phyloP scores from a whole-genome alignment of 2,329 filamentous ascomycete genomes.

The Cladosporium colombiae region DNA sequence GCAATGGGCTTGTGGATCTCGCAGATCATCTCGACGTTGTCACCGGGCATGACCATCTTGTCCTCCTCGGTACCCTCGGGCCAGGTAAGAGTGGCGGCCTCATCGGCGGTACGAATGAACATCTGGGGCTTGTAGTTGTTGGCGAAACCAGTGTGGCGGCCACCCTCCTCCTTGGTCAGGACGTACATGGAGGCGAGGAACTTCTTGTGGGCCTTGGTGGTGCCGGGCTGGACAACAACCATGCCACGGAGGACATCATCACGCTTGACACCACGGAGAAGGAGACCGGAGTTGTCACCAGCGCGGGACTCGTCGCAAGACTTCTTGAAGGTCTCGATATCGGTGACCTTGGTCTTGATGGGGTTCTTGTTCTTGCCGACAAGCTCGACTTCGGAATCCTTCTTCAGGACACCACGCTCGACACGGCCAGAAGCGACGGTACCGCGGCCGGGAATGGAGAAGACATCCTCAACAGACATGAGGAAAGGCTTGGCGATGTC shows the following conservation, averaged over 20 bases:
- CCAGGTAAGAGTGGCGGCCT: conserved; percentile 77
- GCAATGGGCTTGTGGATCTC: conserved; percentile 82
- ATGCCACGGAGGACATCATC: conserved; percentile 95
- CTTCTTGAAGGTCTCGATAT: conserved; percentile 99
- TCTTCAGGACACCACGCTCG: conserved; percentile 92
- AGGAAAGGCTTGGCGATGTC: conserved; percentile 98
- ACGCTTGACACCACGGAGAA: conserved; percentile 92
- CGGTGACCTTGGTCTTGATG: conserved; percentile 99
- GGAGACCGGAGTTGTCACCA: conserved; percentile 96
- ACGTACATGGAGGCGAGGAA: conserved; percentile 97
- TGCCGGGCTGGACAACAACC: conserved; percentile 83
- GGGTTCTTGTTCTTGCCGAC: conserved; percentile 78
- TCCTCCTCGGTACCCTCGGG: conserved; percentile 69
- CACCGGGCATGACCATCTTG: conserved; percentile 95
- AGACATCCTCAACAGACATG: conserved; percentile 84
- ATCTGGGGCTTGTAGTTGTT: conserved; percentile 97
- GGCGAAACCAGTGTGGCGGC: conserved; percentile 92
- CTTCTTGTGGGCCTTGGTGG: conserved; percentile 82
- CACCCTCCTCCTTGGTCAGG: conserved; percentile 95
- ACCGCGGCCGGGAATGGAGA: conserved; percentile 73
- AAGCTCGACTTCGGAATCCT: conserved; percentile 90
- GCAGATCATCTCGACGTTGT: conserved; percentile 97
- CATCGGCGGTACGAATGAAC: conserved; percentile 86
- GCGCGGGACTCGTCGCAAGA: conserved; percentile 94
- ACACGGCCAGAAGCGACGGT: conserved; percentile 97